These are phyloP conservation scores for Neovahlkampfia damariscottae DNA, from an alignment of 78 protist genomes.

Conservation along the genomic window DNA sequence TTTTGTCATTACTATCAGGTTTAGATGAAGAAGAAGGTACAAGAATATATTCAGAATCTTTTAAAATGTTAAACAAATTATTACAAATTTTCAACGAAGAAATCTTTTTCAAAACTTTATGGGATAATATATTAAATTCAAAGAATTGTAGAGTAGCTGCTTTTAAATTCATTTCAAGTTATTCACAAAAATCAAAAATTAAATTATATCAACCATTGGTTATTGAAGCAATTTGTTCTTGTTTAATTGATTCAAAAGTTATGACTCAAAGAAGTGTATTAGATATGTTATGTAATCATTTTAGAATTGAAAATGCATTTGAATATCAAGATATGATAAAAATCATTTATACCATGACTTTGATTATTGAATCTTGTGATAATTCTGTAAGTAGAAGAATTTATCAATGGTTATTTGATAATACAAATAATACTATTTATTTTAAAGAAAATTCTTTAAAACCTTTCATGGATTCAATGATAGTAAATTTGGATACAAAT, in stretches of 20 bases:
- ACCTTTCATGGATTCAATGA: too few species aligned
- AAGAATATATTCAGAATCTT: too few species aligned
- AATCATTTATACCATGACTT: neutral
- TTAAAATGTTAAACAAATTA: neutral
- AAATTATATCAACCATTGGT: neutral
- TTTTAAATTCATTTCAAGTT: neutral
- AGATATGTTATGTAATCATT: neutral
- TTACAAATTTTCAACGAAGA: neutral
- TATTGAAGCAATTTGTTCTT: neutral
- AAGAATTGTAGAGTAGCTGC: neutral
- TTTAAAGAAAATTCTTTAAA: too few species aligned
- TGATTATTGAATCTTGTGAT: neutral
- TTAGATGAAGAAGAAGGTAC: too few species aligned
- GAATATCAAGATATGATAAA: neutral
- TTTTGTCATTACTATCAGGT: slow-evolving; percentile 18
- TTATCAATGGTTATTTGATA: neutral
- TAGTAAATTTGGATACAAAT: too few species aligned
- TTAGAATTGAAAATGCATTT: too few species aligned
- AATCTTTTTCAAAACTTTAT: neutral
- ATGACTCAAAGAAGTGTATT: neutral
- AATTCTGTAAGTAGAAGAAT: neutral
- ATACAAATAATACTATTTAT: too few species aligned
- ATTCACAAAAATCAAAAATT: neutral
- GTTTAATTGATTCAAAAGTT: neutral
- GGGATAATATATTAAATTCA: slow-evolving; percentile 4